phyloP scores from a whole-genome alignment of 768 basidiomycete genomes.

The Boletus vermiculosoides region DNA sequence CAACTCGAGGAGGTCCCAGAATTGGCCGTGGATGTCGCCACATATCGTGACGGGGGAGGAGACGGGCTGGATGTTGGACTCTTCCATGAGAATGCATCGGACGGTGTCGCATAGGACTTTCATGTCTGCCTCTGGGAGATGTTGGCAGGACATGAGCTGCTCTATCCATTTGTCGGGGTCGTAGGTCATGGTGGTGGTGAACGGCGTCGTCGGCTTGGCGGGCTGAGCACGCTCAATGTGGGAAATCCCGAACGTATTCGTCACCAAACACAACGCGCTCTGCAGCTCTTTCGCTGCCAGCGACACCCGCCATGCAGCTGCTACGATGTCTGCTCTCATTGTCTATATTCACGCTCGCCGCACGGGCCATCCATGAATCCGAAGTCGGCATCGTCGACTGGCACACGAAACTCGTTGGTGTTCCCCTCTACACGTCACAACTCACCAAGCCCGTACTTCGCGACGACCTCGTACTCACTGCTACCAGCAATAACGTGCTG shows the following conservation, averaged over 20 bases:
- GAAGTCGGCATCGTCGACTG: constrained; percentile 86
- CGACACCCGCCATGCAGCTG: constrained; percentile 13
- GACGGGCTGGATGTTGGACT: constrained; percentile 97
- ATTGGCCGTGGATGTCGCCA: constrained; percentile 97
- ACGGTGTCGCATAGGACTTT: constrained; percentile 90
- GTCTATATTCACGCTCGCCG: constrained; percentile 21
- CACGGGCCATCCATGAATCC: constrained; percentile 60
- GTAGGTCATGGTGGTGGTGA: constrained; percentile 32
- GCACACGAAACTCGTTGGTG: constrained; percentile 76
- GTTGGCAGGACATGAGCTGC: constrained; percentile 81
- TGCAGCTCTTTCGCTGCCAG: not conserved
- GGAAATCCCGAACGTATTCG: constrained; percentile 8
- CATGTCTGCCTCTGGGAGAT: constrained; percentile 90
- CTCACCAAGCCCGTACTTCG: constrained; percentile 63
- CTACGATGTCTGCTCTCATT: constrained; percentile 19
- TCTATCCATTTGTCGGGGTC: constrained; percentile 82
- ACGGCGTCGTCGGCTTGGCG: not conserved
- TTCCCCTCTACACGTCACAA: constrained; percentile 54
- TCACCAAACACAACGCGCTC: not conserved
- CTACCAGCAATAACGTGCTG: constrained; percentile 73
- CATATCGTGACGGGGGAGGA: constrained; percentile 93
- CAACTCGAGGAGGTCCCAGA: constrained; percentile 94
- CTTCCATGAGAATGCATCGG: constrained; percentile 86
- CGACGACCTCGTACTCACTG: constrained; percentile 57
- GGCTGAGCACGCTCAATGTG: constrained; percentile 10